Base-by-base conservation (phyloP, 2,329 filamentous ascomycete species). In the Tolypocladium nubicola region DNA sequence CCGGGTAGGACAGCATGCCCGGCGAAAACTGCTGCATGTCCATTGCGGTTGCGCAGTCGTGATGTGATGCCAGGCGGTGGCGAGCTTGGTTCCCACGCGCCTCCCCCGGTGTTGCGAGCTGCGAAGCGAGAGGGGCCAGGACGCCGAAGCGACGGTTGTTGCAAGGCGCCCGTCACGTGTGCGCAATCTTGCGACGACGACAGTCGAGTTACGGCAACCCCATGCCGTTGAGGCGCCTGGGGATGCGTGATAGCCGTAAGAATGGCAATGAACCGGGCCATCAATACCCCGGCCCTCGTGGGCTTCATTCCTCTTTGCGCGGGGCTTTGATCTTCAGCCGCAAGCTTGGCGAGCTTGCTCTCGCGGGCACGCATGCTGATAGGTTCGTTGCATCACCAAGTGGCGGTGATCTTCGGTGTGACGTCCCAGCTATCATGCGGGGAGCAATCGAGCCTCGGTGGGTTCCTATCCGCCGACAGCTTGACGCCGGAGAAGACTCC, bases 1-100 rank as follows among this genome's bases (percentile, higher is more conserved):
- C 66, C 8, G 64, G 58, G 54, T 70, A 67, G 35, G 64, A 58
- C 33, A 75, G 62, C 39, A 71, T 63, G 39, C 61, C 66, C 1
- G 64, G 40, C 2, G 64, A 56, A 52, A 69, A 65, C 1, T 60
- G 60, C 23, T 66, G 64, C 55, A 70, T 56, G 54, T 71, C 67
- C 70, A 72, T 72, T 47, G 21, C 9, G 13, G 39, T 10, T 38
- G 52, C 16, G 4, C 38, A 1, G 52, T 26, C 16, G 52, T 23
- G 35, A 21, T 21, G 35, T n/a, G 16, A 43, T 7, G 38, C 13
- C 2, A 3, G 33, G n/a, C 37, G 38, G 11, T 43, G 10, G 7
- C 6, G 16, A 54, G n/a, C 33, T 38, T 21, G 16, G 35, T 43
- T 43, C 49, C 39, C 26, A 19, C 54, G 40, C 8, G 47, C 30